phyloP scores from a whole-genome alignment of 1,284 basidiomycete genomes.

The Cronartium quercuum region DNA sequence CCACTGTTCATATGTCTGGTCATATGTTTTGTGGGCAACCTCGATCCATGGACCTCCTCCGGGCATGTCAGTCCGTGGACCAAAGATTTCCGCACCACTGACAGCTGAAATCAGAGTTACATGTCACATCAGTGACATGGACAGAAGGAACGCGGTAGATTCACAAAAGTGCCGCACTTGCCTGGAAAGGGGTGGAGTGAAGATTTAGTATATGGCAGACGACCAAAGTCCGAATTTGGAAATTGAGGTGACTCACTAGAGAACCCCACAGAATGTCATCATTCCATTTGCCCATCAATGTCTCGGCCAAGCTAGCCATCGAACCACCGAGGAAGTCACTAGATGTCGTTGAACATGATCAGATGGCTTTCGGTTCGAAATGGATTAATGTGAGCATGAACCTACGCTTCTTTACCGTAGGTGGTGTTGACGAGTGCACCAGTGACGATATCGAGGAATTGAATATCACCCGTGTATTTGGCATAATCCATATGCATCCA shows the following conservation, averaged over 20 bases:
- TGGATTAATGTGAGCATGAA: neutral
- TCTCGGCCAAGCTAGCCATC: constrained; percentile 24
- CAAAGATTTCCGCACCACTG: constrained; percentile 17
- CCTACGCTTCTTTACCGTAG: constrained; percentile 26
- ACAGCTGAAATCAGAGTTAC: neutral
- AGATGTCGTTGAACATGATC: neutral
- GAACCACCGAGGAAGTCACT: constrained; percentile 35
- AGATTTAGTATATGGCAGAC: neutral
- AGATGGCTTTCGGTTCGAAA: neutral
- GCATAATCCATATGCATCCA: constrained; percentile 35
- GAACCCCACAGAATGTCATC: constrained; percentile 17
- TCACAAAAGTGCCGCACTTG: neutral
- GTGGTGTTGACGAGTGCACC: constrained; percentile 34
- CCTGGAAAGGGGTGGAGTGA: neutral
- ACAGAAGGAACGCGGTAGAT: neutral
- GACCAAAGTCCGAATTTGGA: neutral
- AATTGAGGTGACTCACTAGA: neutral
- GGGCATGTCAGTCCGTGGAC: neutral
- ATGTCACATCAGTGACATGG: neutral
- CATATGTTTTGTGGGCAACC: constrained; percentile 6
- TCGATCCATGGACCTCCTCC: constrained; percentile 14
- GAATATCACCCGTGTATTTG: constrained; percentile 34
- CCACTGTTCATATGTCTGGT: constrained; percentile 10
- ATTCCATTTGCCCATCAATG: constrained; percentile 4
- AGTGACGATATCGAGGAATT: constrained; percentile 32